Conservation (phyloP, 148 eudicot species). For the Talinum fruticosum region DNA sequence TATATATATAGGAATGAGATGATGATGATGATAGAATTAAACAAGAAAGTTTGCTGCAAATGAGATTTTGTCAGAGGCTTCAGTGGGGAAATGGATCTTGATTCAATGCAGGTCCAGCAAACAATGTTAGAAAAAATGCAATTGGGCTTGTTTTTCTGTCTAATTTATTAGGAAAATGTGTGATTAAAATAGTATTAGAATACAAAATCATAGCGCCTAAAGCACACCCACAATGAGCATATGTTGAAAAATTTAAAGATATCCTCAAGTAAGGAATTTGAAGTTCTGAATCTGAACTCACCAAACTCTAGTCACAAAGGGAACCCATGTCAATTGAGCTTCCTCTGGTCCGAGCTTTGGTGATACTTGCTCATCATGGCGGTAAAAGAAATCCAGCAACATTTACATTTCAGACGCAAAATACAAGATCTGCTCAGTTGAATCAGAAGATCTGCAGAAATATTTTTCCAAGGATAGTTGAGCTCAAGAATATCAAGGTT, state of each 20-base stretch:
- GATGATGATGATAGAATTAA: too few species aligned
- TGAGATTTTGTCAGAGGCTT: too few species aligned
- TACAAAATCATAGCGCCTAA: not conserved
- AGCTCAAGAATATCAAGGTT: not conserved
- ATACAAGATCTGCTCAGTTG: not conserved
- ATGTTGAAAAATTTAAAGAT: not conserved
- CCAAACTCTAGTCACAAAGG: not conserved
- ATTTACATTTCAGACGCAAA: not conserved
- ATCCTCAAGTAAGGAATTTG: too few species aligned
- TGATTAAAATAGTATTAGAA: not conserved
- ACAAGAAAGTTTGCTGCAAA: too few species aligned
- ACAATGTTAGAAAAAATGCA: too few species aligned
- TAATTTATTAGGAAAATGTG: not conserved
- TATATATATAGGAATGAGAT: too few species aligned
- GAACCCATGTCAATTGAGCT: not conserved
- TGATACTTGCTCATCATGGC: not conserved
- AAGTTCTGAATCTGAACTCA: not conserved
- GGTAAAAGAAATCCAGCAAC: not conserved
- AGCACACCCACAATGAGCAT: not conserved
- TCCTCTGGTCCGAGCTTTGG: not conserved
- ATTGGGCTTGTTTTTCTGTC: too few species aligned
- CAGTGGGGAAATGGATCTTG: not conserved
- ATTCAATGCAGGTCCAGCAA: not conserved
- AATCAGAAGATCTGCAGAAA: not conserved
- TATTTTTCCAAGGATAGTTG: not conserved